Percentiles rank a stretch among this genome's conserved stretches.
phyloP scores from a whole-genome alignment of 768 basidiomycete species.

The Collybia sordida region DNA sequence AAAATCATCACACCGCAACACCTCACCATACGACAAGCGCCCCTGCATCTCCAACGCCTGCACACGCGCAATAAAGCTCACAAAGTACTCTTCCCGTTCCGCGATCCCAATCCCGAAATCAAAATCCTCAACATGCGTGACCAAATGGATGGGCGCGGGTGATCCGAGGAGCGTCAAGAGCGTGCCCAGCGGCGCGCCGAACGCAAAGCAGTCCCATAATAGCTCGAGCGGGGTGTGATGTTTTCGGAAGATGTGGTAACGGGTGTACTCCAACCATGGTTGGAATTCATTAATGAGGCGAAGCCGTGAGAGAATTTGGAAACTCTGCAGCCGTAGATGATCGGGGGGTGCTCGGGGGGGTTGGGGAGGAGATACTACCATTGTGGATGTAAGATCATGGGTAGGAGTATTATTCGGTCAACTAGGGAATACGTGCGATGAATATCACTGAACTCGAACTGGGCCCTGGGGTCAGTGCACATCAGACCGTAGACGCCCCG shows the following conservation, averaged over 20 bases:
- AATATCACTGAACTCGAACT: no score
- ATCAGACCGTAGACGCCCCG: no score
- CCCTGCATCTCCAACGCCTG: slow-evolving; percentile 33
- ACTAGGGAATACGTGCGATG: not conserved
- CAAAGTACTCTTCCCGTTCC: slow-evolving; percentile 28
- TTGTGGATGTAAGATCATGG: not conserved
- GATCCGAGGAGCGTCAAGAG: slow-evolving; percentile 38
- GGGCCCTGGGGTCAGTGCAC: no score
- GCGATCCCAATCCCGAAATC: slow-evolving; percentile 27
- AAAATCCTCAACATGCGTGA: slow-evolving; percentile 23
- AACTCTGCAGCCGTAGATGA: slow-evolving; percentile 33
- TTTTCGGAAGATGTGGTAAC: slow-evolving; percentile 21
- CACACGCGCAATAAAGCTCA: slow-evolving; percentile 33
- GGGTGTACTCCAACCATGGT: slow-evolving; percentile 32
- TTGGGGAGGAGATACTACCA: slow-evolving; percentile 14
- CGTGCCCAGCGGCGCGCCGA: slow-evolving; percentile 33
- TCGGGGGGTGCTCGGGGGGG: slow-evolving; percentile 36
- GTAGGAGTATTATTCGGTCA: not conserved
- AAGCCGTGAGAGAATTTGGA: slow-evolving; percentile 36
- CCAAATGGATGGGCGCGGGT: slow-evolving; percentile 28
- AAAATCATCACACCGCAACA: slow-evolving; percentile 36
- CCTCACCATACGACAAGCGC: slow-evolving; percentile 35
- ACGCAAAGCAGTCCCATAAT: slow-evolving; percentile 36
- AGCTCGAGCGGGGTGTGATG: slow-evolving; percentile 26
- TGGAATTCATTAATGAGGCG: slow-evolving; percentile 33